phyloP scores from a whole-genome alignment of 805 yeast species.

The Sugiyamaella lignohabitans region DNA sequence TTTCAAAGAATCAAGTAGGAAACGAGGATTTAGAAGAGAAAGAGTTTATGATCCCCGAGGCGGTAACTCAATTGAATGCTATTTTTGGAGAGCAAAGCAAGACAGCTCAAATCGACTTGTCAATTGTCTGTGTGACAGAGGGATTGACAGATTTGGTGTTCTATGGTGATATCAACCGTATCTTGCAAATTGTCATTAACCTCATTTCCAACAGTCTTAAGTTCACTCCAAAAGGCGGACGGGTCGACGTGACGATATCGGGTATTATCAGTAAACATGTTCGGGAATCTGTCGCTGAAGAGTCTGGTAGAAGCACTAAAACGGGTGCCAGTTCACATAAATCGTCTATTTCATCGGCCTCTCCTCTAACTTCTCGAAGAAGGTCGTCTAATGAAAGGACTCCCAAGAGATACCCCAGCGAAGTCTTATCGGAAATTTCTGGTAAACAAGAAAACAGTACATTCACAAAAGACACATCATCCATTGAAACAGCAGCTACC shows the following conservation, averaged over 20 bases:
- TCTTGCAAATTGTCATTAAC: conserved; percentile 85
- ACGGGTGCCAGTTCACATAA: conserved; percentile 33
- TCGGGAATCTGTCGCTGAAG: conserved; percentile 4
- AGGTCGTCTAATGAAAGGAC: background rate
- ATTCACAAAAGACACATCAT: background rate
- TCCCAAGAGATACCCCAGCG: background rate
- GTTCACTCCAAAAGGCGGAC: conserved; percentile 64
- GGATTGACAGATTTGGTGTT: conserved; percentile 49
- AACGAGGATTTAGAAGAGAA: conserved; percentile 76
- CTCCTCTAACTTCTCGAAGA: background rate
- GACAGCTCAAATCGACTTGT: conserved; percentile 66
- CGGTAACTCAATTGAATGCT: conserved; percentile 71
- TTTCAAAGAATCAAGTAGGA: conserved; percentile 79
- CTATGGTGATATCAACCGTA: conserved; percentile 81
- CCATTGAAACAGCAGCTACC: background rate
- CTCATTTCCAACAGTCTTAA: conserved; percentile 84
- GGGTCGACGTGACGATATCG: conserved; percentile 17
- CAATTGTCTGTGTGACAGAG: conserved; percentile 53
- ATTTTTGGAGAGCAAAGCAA: conserved; percentile 50
- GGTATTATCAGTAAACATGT: conserved; percentile 4
- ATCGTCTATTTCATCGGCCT: background rate
- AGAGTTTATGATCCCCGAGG: conserved; percentile 66
- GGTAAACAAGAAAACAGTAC: background rate
- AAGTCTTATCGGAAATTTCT: background rate
- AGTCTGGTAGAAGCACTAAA: conserved; percentile 37